phyloP scores from a whole-genome alignment of 352 stramenopile species.

The Globisporangium yorkense region DNA sequence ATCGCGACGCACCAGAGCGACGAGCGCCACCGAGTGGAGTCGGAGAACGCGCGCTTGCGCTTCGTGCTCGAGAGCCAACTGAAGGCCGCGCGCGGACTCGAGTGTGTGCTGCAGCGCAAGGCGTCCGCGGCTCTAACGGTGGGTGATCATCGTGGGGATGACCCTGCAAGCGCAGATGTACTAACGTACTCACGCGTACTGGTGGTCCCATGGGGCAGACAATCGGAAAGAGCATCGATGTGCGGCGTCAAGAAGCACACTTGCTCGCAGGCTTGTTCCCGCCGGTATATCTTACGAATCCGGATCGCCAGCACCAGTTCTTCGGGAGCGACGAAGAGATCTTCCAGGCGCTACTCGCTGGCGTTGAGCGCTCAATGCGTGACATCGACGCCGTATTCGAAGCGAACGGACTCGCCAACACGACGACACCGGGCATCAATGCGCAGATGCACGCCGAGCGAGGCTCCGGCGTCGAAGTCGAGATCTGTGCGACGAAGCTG shows the following conservation, averaged over 20 bases:
- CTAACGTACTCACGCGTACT: too few species aligned
- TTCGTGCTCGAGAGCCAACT: too few species aligned
- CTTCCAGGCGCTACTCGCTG: background rate
- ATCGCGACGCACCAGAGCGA: too few species aligned
- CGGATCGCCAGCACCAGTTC: background rate
- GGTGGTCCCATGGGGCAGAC: background rate
- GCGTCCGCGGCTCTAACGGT: too few species aligned
- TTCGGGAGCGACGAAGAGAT: background rate
- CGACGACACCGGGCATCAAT: background rate
- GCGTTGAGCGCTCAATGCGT: background rate
- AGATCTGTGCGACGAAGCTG: conserved; percentile 45
- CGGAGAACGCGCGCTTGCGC: too few species aligned
- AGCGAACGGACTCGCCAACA: conserved; percentile 4
- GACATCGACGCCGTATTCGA: background rate
- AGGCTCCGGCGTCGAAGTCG: conserved; percentile 27
- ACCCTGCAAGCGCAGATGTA: too few species aligned
- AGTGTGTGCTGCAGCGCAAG: too few species aligned
- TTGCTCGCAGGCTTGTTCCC: too few species aligned
- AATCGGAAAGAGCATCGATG: background rate
- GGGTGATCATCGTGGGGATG: background rate
- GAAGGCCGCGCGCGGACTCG: too few species aligned
- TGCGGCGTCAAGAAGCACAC: background rate
- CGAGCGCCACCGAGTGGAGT: too few species aligned
- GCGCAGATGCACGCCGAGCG: conserved; percentile 9
- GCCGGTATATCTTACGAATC: too few species aligned